These are phyloP conservation scores for Thermoascus crustaceus DNA, from an alignment of 2,329 filamentous ascomycete species.

Conservation along the genomic window DNA sequence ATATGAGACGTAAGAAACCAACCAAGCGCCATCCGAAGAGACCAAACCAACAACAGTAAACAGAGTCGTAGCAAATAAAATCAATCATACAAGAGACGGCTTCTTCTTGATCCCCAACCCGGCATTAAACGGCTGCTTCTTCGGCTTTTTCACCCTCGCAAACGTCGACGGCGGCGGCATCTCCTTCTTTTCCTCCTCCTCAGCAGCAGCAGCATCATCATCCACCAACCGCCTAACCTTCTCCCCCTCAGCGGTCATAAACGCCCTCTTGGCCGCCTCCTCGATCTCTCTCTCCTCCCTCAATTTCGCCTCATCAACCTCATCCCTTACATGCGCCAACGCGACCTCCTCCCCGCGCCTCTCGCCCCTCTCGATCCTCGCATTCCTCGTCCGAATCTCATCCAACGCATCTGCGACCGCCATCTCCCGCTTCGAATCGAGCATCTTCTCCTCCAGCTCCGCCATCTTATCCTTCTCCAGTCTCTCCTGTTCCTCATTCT, in stretches of 20 bases:
- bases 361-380: slow-evolving; percentile 70
- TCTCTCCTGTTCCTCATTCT: slow-evolving; percentile 53
- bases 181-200: slow-evolving; percentile 24
- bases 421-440: slow-evolving; percentile 92
- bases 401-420: slow-evolving; percentile 91
- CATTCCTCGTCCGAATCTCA: slow-evolving; percentile 87
- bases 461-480: slow-evolving; percentile 87
- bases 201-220: slow-evolving; percentile 33
- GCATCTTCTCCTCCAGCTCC: slow-evolving; percentile 85
- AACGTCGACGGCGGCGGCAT: slow-evolving; percentile 56
- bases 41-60: slow-evolving; percentile 5
- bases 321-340: slow-evolving; percentile 49
- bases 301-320: slow-evolving; percentile 51
- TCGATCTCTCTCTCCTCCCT: slow-evolving; percentile 72
- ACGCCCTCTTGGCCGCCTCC: slow-evolving; percentile 70
- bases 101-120: slow-evolving; percentile 85
- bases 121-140: slow-evolving; percentile 71
- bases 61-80: background rate
- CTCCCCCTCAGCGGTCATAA: slow-evolving; percentile 54
- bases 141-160: slow-evolving; percentile 71
- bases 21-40: too few species aligned
- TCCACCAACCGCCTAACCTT: slow-evolving; percentile 47
- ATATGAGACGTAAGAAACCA: too few species aligned
- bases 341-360: slow-evolving; percentile 53
- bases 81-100: slow-evolving; percentile 41